phyloP scores from a whole-genome alignment of 148 eudicot species.

The Vaccinium myrtillus region DNA sequence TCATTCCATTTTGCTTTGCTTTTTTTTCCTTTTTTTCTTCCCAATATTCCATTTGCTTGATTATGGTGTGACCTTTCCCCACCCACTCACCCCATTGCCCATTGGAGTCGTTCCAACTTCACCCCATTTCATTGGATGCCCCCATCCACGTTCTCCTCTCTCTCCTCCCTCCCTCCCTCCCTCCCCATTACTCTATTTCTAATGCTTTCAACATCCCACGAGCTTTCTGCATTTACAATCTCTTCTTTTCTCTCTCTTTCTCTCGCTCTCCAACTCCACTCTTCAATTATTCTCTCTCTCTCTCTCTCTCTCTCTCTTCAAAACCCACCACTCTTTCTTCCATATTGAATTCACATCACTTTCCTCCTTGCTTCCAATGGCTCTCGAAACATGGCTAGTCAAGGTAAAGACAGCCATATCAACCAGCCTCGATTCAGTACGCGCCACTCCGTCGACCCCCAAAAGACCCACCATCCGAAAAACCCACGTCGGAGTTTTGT shows the following conservation, averaged over 20 bases:
- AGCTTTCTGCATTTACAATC: slow-evolving; percentile 18
- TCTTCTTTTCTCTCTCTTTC: not conserved
- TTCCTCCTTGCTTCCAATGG: slow-evolving; percentile 20
- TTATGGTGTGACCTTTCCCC: not conserved
- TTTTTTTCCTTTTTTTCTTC: not conserved
- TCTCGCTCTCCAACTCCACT: not conserved
- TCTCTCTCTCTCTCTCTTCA: slow-evolving; percentile 1
- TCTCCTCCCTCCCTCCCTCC: not conserved
- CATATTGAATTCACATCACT: not conserved
- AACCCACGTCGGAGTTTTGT: slow-evolving; percentile 50
- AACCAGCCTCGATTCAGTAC: slow-evolving; percentile 29
- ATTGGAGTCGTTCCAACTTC: not conserved
- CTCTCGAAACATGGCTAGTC: slow-evolving; percentile 61
- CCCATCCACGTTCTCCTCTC: not conserved
- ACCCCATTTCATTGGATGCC: slow-evolving; percentile 1
- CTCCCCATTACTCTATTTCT: slow-evolving; percentile 11
- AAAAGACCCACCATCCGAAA: slow-evolving; percentile 31
- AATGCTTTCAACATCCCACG: slow-evolving; percentile 30
- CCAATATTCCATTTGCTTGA: slow-evolving; percentile 4
- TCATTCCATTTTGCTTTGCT: not conserved
- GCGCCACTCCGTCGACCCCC: slow-evolving; percentile 14
- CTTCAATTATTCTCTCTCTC: not conserved
- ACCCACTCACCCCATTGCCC: not conserved
- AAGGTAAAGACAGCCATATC: slow-evolving; percentile 52
- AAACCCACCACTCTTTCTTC: not conserved